Conservation (phyloP, 2,329 filamentous ascomycete genomes). For the Drechslerella stenobrocha region DNA sequence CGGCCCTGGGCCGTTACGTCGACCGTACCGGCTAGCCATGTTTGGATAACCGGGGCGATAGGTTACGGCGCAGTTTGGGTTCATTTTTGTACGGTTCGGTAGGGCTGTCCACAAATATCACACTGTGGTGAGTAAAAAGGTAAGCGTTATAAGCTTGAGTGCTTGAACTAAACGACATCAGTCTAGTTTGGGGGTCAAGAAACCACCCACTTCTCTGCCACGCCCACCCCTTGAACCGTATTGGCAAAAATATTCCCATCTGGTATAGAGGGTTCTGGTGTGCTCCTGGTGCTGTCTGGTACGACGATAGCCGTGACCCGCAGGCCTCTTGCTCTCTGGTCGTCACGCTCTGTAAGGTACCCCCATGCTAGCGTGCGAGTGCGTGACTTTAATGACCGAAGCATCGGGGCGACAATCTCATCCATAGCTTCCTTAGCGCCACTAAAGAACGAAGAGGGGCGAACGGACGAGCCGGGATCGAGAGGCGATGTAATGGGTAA, state of each 20-base stretch:
- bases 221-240: slow-evolving; percentile 10
- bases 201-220: slow-evolving; percentile 17
- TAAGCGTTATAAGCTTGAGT: no score
- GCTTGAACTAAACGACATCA: no score
- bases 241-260: no score
- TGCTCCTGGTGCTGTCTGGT: slow-evolving; percentile 14
- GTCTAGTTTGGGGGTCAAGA: no score
- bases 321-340: slow-evolving; percentile 1
- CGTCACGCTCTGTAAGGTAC: slow-evolving; percentile 14
- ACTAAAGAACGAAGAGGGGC: slow-evolving; percentile 16
- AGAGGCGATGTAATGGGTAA: slow-evolving; percentile 12
- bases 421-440: slow-evolving; percentile 17
- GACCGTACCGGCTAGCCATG: slow-evolving; percentile 15
- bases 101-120: slow-evolving; percentile 27
- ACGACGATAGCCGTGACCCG: slow-evolving; percentile 13
- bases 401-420: slow-evolving; percentile 11
- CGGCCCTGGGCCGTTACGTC: background rate
- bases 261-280: no score
- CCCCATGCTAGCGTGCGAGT: slow-evolving; percentile 25
- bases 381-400: slow-evolving; percentile 15
- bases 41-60: slow-evolving; percentile 21
- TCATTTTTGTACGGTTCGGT: slow-evolving; percentile 6
- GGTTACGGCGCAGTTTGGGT: slow-evolving; percentile 20
- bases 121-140: background rate
- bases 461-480: slow-evolving; percentile 6